phyloP scores from a whole-genome alignment of 2,329 filamentous ascomycete species.

The Aspergillus sp. region DNA sequence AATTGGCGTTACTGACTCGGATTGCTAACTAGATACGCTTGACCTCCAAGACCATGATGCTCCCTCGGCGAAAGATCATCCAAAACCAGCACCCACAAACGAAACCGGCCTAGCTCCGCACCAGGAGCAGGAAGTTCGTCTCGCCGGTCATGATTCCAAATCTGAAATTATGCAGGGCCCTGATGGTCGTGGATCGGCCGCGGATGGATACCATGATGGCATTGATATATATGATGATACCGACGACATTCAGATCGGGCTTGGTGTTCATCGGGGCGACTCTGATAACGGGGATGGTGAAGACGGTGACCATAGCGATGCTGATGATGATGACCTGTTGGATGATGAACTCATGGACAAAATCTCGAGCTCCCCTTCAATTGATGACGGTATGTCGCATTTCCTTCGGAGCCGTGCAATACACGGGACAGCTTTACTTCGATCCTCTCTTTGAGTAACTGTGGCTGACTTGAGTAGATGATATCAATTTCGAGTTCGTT shows the following conservation, averaged over 20 bases:
- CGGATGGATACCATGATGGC: constrained; percentile 31
- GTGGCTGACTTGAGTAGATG: constrained; percentile 93
- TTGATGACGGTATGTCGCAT: constrained; percentile 77
- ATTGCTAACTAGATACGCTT: constrained; percentile 69
- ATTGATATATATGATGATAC: constrained; percentile 35
- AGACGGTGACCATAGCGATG: constrained; percentile 60
- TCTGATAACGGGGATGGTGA: constrained; percentile 21
- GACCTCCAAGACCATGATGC: constrained; percentile 84
- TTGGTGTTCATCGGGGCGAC: constrained; percentile 20
- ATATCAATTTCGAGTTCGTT: constrained; percentile 99
- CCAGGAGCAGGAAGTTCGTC: constrained; percentile 80
- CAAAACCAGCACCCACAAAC: constrained; percentile 52
- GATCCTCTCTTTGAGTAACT: too few relatives aligned
- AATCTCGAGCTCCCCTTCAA: constrained; percentile 97
- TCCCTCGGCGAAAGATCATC: constrained; percentile 82
- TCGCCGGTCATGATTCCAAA: constrained; percentile 73
- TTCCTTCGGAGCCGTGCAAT: too few relatives aligned
- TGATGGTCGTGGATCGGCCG: constrained; percentile 54
- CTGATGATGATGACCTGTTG: constrained; percentile 66
- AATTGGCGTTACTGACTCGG: background rate
- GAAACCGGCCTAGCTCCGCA: constrained; percentile 67
- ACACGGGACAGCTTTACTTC: too few relatives aligned
- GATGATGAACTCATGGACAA: constrained; percentile 98
- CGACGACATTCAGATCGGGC: constrained; percentile 23
- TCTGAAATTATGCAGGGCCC: constrained; percentile 69